Base-by-base conservation (phyloP, 2,329 filamentous ascomycete species). In the Aspergillus carbonarius region DNA sequence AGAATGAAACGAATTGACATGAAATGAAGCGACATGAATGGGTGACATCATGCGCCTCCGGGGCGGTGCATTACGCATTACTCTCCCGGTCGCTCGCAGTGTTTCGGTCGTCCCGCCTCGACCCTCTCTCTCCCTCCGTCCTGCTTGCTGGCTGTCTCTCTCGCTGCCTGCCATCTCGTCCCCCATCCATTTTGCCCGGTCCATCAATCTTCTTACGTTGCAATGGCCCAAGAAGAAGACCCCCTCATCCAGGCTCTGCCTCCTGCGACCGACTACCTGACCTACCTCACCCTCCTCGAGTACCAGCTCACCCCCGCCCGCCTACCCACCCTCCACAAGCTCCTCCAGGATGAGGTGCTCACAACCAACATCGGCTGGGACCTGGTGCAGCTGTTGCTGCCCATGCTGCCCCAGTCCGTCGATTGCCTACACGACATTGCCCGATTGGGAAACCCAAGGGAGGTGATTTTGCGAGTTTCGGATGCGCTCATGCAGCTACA, bases 331-430 rank as follows among this genome's bases (percentile, higher is more conserved):
- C 75, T 88, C 23, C 85, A 86, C 66, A 74, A 79, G 35, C 77
- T 88, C 18, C 76, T 88, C 13, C 84, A 87, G 68, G 85, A 88
- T 78, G 79, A 83, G 60, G 81, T 79, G 48, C 71, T 88, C 35
- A 86, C 85, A 4, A 79, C 79, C 46, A 86, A 87, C 63, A 88
- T 88, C 66, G 86, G 86, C 59, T 88, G 86, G 86, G 86, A 88
- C 70, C 71, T 88, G 42, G 82, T 88, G 5, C 83, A 86, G 64
- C 72, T 88, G 9, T 77, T 88, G 1, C 75, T 88, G 15, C 85
- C 85, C 2, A 78, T 87, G 60, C 72, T 88, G 4, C 84, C 85
- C 2, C 78, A 80, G 2, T 85, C 84, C 0, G 77, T 81, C 53
- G 77, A 83, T 64, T 88, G 86, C 67, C 71, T 88, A 9, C 80